Conservation (phyloP, 1,284 basidiomycete genomes). For the Moniliella sp. region DNA sequence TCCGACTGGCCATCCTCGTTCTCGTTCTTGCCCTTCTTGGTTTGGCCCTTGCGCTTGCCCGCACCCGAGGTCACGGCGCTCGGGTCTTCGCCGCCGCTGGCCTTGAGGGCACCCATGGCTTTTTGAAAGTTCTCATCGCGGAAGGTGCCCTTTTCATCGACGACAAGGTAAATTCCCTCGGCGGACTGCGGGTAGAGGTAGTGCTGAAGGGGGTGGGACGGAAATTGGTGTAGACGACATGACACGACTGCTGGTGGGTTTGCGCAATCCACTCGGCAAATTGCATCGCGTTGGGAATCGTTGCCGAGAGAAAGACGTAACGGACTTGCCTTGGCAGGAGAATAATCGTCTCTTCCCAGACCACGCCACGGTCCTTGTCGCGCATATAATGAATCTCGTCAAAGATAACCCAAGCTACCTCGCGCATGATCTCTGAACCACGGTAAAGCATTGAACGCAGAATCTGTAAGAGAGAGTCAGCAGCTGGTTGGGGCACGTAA, state of each 20-base stretch:
- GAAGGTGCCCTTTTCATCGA: slow-evolving; percentile 91
- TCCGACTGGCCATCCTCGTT: too few species aligned
- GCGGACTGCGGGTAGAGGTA: slow-evolving; percentile 91
- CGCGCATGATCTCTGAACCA: slow-evolving; percentile 95
- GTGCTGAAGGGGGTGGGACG: slow-evolving; percentile 93
- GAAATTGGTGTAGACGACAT: slow-evolving; percentile 98
- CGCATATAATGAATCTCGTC: slow-evolving; percentile 99
- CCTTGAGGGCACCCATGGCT: slow-evolving; percentile 81
- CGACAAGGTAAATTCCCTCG: slow-evolving; percentile 88
- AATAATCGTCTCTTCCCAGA: slow-evolving; percentile 68
- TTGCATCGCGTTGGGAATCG: slow-evolving; percentile 97
- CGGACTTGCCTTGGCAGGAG: slow-evolving; percentile 82
- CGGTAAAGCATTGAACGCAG: slow-evolving; percentile 94
- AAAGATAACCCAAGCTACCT: slow-evolving; percentile 98
- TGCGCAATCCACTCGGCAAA: slow-evolving; percentile 97
- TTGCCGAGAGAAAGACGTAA: slow-evolving; percentile 97
- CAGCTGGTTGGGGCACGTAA: too few species aligned
- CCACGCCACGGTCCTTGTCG: slow-evolving; percentile 57
- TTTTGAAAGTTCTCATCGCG: slow-evolving; percentile 92
- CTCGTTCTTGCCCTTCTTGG: slow-evolving; percentile 79
- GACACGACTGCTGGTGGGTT: slow-evolving; percentile 89
- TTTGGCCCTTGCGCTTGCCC: slow-evolving; percentile 45
- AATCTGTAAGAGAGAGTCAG: too few species aligned
- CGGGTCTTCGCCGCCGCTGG: slow-evolving; percentile 63
- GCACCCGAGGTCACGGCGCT: too few species aligned